These are phyloP conservation scores for Aspergillus carlsbadensis DNA, from an alignment of 495 filamentous ascomycete genomes.

Conservation along the genomic window DNA sequence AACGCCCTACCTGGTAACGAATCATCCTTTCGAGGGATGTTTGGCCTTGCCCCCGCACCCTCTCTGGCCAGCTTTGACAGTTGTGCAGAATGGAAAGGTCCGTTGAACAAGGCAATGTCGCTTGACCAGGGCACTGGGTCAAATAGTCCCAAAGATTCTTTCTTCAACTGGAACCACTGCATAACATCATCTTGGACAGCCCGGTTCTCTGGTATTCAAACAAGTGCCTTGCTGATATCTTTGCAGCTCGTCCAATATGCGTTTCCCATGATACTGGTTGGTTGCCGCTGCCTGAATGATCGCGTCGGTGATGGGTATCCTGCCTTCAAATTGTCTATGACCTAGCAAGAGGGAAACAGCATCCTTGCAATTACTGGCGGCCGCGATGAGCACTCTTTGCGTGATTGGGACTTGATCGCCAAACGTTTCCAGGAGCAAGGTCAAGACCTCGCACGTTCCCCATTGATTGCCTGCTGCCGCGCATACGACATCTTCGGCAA, in stretches of 20 bases:
- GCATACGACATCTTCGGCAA: conserved; percentile 1
- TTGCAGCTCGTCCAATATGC: background rate
- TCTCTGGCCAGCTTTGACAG: too few species aligned
- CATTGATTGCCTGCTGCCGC: background rate
- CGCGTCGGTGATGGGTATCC: background rate
- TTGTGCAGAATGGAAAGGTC: too few species aligned
- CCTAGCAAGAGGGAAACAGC: background rate
- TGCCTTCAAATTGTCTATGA: background rate
- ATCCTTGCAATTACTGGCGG: background rate
- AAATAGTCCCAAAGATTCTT: too few species aligned
- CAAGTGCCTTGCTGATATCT: background rate
- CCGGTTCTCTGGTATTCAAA: too few species aligned
- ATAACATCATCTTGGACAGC: too few species aligned
- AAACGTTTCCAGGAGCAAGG: background rate
- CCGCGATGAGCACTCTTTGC: conserved; percentile 3
- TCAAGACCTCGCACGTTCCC: background rate
- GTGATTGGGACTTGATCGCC: background rate
- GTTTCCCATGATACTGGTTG: background rate
- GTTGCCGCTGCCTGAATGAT: background rate
- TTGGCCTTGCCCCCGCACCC: too few species aligned
- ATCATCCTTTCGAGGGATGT: too few species aligned
- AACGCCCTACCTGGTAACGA: too few species aligned
- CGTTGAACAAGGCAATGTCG: too few species aligned
- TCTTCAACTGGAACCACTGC: too few species aligned
- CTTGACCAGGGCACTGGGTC: too few species aligned